Evolutionary conservation across 2,329 filamentous ascomycete genomes (phyloP).

Genomic region (Colletotrichum horii): DNA sequence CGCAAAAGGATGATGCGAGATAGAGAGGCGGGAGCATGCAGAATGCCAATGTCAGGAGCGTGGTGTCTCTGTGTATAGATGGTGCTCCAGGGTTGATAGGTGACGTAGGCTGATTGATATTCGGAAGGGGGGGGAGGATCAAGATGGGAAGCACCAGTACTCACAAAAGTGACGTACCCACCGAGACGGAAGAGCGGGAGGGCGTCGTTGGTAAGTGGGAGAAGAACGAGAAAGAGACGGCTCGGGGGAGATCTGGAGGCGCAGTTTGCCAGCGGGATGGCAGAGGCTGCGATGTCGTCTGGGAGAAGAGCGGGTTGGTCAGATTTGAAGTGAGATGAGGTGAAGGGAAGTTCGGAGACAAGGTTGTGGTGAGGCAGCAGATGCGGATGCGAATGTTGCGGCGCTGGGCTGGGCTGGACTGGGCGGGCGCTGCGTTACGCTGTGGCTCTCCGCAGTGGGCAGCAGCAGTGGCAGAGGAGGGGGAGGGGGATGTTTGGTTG

Average conservation of each 20-base stretch:
- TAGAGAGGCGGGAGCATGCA: neutral
- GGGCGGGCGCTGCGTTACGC: neutral
- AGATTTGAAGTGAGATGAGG: neutral
- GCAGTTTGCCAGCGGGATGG: conserved; percentile 5
- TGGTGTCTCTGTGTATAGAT: neutral
- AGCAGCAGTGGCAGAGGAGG: neutral
- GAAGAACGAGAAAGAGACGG: neutral
- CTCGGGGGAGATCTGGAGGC: neutral
- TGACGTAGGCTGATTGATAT: conserved; percentile 14
- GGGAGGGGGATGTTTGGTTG: neutral
- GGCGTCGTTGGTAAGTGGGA: neutral
- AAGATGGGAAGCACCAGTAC: neutral
- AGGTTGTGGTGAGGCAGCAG: conserved; percentile 6
- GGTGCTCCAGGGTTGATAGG: neutral
- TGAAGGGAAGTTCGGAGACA: neutral
- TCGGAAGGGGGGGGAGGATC: neutral
- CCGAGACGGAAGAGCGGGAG: neutral
- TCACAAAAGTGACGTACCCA: conserved; percentile 18
- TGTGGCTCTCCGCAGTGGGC: neutral
- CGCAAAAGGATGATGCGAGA: neutral
- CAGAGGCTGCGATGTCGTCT: conserved; percentile 1
- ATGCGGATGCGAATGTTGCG: conserved; percentile 3
- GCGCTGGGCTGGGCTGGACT: neutral
- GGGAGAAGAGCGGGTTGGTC: neutral
- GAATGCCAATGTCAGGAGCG: neutral